A percentile compares a stretch with the other conserved stretches of the same genome.
phyloP scores from a whole-genome alignment of 495 filamentous ascomycete genomes.

The Delitschia confertaspora region DNA sequence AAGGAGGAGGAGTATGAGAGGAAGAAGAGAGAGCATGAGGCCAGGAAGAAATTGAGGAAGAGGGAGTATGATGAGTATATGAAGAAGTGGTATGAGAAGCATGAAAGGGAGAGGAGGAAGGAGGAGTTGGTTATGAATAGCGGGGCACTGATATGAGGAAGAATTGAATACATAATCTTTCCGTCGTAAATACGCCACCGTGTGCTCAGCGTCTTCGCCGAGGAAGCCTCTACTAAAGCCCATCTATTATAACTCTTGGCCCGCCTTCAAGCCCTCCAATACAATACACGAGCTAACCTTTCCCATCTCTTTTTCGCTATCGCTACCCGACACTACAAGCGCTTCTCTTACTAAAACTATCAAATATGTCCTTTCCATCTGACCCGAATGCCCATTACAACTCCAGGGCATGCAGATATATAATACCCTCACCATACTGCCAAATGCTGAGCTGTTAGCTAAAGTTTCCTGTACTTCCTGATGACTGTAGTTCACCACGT shows the following conservation, averaged over 20 bases:
- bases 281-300: too few species aligned
- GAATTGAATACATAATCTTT: background rate
- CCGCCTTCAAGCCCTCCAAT: background rate
- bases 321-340: background rate
- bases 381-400: background rate
- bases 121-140: constrained; percentile 24
- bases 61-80: constrained; percentile 30
- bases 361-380: background rate
- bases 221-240: background rate
- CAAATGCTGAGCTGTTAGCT: too few species aligned
- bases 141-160: constrained; percentile 19
- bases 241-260: background rate
- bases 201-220: background rate
- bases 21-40: constrained; percentile 34
- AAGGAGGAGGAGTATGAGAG: constrained; percentile 29
- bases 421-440: too few species aligned
- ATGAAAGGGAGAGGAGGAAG: constrained; percentile 31
- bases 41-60: constrained; percentile 34
- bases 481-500: background rate
- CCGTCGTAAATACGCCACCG: background rate
- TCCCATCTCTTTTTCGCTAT: background rate
- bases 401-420: background rate
- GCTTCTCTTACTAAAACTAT: background rate
- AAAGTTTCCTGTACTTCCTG: too few species aligned
- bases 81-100: constrained; percentile 23